These are phyloP conservation scores for Limtongozyma cylindracea DNA, from an alignment of 805 yeast genomes.

Conservation along the genomic window DNA sequence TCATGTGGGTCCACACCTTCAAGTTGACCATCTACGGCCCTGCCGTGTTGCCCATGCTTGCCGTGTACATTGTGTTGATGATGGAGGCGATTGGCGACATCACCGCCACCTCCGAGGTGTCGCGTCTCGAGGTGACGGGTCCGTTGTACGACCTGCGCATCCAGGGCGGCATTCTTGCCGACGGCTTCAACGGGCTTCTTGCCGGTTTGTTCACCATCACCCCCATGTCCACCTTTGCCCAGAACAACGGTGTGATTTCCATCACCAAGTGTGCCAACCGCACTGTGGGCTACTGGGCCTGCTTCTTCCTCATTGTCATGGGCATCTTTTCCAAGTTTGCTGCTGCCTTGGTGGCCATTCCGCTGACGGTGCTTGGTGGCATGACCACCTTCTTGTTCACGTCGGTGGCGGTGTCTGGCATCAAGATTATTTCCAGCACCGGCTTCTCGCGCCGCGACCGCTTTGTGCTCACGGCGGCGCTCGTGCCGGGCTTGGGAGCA, in stretches of 20 bases:
- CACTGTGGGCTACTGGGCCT: slow-evolving; percentile 57
- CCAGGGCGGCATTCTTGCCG: slow-evolving; percentile 85
- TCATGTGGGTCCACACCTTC: slow-evolving; percentile 76
- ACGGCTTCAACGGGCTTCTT: slow-evolving; percentile 57
- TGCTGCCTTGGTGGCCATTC: slow-evolving; percentile 51
- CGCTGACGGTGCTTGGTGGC: slow-evolving; percentile 46
- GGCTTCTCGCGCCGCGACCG: slow-evolving; percentile 52
- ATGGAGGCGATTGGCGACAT: slow-evolving; percentile 93
- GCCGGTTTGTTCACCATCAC: slow-evolving; percentile 65
- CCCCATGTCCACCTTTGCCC: slow-evolving; percentile 87
- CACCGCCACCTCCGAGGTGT: slow-evolving; percentile 84
- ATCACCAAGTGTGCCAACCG: slow-evolving; percentile 82
- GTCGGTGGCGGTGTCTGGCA: slow-evolving; percentile 54
- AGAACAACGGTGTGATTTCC: slow-evolving; percentile 85
- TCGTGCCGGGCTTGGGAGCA: slow-evolving; percentile 44
- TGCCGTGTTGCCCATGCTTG: slow-evolving; percentile 61
- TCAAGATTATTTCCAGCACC: slow-evolving; percentile 33
- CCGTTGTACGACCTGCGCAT: slow-evolving; percentile 57
- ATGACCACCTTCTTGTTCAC: slow-evolving; percentile 63
- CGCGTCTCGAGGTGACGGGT: slow-evolving; percentile 68
- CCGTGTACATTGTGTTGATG: slow-evolving; percentile 59
- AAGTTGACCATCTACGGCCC: slow-evolving; percentile 60
- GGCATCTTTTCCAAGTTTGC: slow-evolving; percentile 41
- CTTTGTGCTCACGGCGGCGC: slow-evolving; percentile 39
- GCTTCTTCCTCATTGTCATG: slow-evolving; percentile 61